A percentile compares a stretch with the other conserved stretches of the same genome.
phyloP scores from a whole-genome alignment of 108 stramenopile species.

The Bacterosira constricta region DNA sequence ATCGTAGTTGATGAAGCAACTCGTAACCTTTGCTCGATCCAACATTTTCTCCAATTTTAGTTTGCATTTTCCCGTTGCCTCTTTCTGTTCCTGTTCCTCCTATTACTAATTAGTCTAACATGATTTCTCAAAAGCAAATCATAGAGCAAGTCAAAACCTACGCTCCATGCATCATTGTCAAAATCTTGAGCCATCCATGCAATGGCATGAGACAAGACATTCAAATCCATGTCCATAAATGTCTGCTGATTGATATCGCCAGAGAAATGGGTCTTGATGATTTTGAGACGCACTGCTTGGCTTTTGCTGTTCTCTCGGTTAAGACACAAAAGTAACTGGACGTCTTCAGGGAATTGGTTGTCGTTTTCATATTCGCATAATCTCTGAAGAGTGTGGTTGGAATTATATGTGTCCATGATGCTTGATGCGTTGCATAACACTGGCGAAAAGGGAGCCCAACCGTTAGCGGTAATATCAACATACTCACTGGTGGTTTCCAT shows the following conservation, averaged over 20 bases:
- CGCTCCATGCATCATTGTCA: too few species aligned
- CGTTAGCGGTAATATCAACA: background rate
- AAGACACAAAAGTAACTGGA: background rate
- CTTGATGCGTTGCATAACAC: slow-evolving; percentile 18
- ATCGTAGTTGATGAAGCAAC: too few species aligned
- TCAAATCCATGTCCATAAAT: slow-evolving; percentile 8
- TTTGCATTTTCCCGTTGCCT: too few species aligned
- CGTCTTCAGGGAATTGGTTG: slow-evolving; percentile 4
- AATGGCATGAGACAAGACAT: slow-evolving; percentile 2
- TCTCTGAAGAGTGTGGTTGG: slow-evolving; percentile 3
- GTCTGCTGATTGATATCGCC: background rate
- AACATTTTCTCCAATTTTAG: too few species aligned
- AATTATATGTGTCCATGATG: slow-evolving; percentile 3
- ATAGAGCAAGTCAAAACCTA: too few species aligned
- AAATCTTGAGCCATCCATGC: slow-evolving; percentile 6
- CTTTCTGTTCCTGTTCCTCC: too few species aligned
- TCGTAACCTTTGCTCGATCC: too few species aligned
- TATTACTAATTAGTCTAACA: too few species aligned
- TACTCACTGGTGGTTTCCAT: background rate
- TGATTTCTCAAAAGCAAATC: too few species aligned
- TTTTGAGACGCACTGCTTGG: slow-evolving; percentile 8
- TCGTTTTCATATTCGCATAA: too few species aligned
- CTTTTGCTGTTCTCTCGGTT: background rate
- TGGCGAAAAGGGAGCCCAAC: slow-evolving; percentile 2
- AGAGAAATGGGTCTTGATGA: slow-evolving; percentile 4